Evolutionary conservation across 2,329 filamentous ascomycete genomes (phyloP), one percentile per base, ranked within the genome.

Genomic region (Curvularia verruculosa): DNA sequence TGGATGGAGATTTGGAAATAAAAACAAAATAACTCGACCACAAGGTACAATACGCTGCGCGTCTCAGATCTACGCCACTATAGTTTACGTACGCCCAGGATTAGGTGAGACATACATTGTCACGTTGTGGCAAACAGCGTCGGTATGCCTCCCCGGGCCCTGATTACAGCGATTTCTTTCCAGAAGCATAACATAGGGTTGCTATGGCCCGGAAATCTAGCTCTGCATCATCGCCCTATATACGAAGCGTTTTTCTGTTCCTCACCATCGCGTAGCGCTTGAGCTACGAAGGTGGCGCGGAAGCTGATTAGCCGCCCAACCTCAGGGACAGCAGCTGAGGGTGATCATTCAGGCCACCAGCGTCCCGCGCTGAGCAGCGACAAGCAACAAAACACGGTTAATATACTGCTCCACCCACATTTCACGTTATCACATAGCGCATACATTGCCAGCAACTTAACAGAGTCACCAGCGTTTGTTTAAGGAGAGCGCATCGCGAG

Each of bases 311-410:
- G 49, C 54, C 34, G 49, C 43, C 26, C 18, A n/a, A 21, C 13
- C 28, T 48, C 26, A 53, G 21, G 34, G n/a, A n/a, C n/a, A n/a
- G 21, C 28, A 36, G 43, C 36, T 46, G 37, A 18, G n/a, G 49
- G 49, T 36, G 43, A 29, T 48, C 34, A 41, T 52, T 52, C 44
- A 56, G 49, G 54, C 54, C 26, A 47, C 54, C 54, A 48, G 43
- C 34, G 36, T 37, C 28, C 49, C 49, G 43, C 49, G 36, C 43
- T 44, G 23, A 36, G 41, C 40, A 45, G n/a, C 15, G 28, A 21
- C 41, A 51, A 34, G 41, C 24, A 19, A 29, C 37, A 36, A 44
- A 29, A 28, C 37, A 23, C 24, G 26, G 43, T 47, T 39, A 28
- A 37, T 55, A 15, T 40, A 34, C 10, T 24, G 23, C 36, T 47